Conservation (phyloP, 352 stramenopile genomes). For the Globisporangium paddicum region DNA sequence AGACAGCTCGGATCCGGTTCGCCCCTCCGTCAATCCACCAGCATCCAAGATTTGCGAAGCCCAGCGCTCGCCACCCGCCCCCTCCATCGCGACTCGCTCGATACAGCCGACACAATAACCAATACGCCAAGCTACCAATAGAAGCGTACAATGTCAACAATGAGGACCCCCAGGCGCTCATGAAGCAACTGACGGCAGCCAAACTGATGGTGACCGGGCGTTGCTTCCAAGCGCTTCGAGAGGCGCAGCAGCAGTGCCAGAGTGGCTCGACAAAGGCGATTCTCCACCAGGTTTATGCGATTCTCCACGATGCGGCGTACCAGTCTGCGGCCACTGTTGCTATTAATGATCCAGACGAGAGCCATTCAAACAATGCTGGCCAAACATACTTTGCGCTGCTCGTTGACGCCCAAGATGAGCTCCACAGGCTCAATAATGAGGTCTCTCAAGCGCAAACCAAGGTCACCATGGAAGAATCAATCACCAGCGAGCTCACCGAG, state of each 20-base stretch:
- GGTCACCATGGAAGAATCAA: constrained; percentile 40
- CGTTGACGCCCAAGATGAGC: constrained; percentile 10
- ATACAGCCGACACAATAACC: constrained; percentile 1
- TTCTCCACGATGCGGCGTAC: constrained; percentile 22
- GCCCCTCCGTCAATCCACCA: constrained; percentile 18
- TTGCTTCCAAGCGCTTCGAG: constrained; percentile 28
- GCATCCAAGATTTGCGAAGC: background rate
- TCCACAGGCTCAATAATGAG: constrained; percentile 8
- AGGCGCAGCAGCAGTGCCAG: constrained; percentile 18
- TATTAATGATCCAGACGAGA: background rate
- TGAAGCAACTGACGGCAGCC: constrained; percentile 27
- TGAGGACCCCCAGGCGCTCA: constrained; percentile 65
- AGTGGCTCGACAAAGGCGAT: constrained; percentile 24
- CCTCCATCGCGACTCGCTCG: background rate
- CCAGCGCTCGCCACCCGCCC: no score
- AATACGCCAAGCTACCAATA: background rate
- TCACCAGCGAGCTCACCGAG: constrained; percentile 30
- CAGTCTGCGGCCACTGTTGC: background rate
- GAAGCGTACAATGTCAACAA: background rate
- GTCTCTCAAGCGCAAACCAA: constrained; percentile 22
- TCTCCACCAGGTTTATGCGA: constrained; percentile 17
- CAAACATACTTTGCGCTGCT: constrained; percentile 29
- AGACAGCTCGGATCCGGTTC: constrained; percentile 24
- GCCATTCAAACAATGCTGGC: background rate
- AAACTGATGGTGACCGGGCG: constrained; percentile 21